Conservation (phyloP, 768 basidiomycete genomes). For the Pulveroboletus sp. region DNA sequence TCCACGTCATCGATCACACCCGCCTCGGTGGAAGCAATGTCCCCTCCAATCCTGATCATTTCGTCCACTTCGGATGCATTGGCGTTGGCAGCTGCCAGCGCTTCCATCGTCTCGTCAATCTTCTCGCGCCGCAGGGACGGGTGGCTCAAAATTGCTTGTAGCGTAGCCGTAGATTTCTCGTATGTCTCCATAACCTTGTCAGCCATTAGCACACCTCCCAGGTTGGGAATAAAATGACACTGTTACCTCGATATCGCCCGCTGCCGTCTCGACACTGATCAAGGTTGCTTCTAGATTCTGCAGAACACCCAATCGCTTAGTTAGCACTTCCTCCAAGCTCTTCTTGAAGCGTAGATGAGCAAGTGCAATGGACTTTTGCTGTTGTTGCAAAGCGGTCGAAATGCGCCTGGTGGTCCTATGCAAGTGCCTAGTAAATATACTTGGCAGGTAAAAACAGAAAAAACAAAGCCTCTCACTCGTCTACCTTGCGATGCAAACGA, state of each 20-base stretch:
- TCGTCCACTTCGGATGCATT: conserved; percentile 82
- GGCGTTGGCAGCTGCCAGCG: conserved; percentile 75
- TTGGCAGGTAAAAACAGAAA: background rate
- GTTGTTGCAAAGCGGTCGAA: conserved; percentile 55
- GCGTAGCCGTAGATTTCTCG: conserved; percentile 73
- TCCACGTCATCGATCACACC: conserved; percentile 52
- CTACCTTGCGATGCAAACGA: conserved; percentile 62
- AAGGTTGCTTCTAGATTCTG: conserved; percentile 73
- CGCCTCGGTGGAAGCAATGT: conserved; percentile 47
- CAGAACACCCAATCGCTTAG: conserved; percentile 69
- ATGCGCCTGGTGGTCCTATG: conserved; percentile 65
- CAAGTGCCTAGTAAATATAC: background rate
- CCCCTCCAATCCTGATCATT: conserved; percentile 62
- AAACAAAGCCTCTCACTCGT: conserved; percentile 48
- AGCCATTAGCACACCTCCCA: background rate
- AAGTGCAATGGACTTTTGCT: conserved; percentile 70
- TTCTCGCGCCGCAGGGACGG: conserved; percentile 73
- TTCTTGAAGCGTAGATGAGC: conserved; percentile 78
- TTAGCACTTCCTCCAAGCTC: conserved; percentile 69
- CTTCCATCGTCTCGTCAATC: conserved; percentile 85
- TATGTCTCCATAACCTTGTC: conserved; percentile 81
- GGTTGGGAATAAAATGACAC: conserved; percentile 1
- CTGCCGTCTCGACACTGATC: conserved; percentile 81
- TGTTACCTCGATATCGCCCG: conserved; percentile 78
- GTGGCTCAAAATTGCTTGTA: conserved; percentile 71